Evolutionary conservation across 345 rosid species (phyloP).

Genomic region (Acer campestre): DNA sequence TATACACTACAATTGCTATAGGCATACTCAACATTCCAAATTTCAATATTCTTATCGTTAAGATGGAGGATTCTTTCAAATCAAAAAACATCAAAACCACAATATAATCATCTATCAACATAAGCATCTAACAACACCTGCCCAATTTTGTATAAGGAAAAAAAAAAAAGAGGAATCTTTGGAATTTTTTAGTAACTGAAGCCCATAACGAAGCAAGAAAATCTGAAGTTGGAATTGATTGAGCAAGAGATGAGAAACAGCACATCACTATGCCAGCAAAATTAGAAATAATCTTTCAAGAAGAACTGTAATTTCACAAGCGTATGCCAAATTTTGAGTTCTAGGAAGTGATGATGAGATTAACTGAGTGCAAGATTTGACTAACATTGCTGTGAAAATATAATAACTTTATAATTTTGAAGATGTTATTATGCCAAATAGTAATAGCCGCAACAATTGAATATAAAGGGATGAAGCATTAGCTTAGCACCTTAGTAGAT

Average conservation of each 20-base stretch:
- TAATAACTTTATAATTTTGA: not conserved
- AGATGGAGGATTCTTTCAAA: not conserved
- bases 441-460: not conserved
- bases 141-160: not conserved
- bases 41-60: not conserved
- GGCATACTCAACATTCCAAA: not conserved
- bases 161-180: not conserved
- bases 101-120: not conserved
- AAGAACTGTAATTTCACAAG: too few species aligned
- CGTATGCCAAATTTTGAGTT: not conserved
- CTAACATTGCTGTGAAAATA: not conserved
- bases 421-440: not conserved
- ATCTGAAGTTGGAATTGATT: not conserved
- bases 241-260: not conserved
- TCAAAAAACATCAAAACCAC: not conserved
- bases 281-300: not conserved
- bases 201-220: not conserved
- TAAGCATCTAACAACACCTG: not conserved
- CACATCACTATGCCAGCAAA: not conserved
- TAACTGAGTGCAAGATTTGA: not conserved
- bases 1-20: not conserved
- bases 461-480: not conserved
- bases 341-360: not conserved
- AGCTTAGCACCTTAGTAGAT: not conserved
- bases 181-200: not conserved